Conservation (phyloP, 2,329 filamentous ascomycete species). For the Penicillium sp. region DNA sequence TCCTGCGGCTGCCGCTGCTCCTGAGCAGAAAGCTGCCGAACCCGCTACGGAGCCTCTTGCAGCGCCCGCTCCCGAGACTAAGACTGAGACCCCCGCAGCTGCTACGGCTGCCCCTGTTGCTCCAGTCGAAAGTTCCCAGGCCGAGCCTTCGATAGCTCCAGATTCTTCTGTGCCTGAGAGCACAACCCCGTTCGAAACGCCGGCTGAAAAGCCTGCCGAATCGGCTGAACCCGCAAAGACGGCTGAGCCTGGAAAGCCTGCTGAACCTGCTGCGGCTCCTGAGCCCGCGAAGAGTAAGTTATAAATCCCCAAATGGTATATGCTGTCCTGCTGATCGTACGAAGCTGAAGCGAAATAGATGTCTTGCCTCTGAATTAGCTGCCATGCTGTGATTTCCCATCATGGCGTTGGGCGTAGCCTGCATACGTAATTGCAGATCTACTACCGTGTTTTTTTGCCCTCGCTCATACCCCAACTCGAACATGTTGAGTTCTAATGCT, state of each 20-base stretch:
- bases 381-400: neutral
- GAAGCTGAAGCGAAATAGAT: slow-evolving; percentile 21
- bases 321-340: slow-evolving; percentile 15
- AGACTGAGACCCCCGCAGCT: slow-evolving; percentile 12
- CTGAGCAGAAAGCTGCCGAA: slow-evolving; percentile 13
- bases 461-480: slow-evolving; percentile 22
- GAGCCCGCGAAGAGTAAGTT: slow-evolving; percentile 10
- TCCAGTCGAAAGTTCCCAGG: slow-evolving; percentile 6
- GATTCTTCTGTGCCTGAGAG: slow-evolving; percentile 17
- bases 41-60: slow-evolving; percentile 9
- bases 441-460: slow-evolving; percentile 8
- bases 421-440: slow-evolving; percentile 6
- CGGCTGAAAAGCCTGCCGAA: slow-evolving; percentile 24
- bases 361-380: slow-evolving; percentile 10
- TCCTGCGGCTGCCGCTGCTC: slow-evolving; percentile 13
- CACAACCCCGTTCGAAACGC: slow-evolving; percentile 7
- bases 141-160: slow-evolving; percentile 11
- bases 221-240: slow-evolving; percentile 19
- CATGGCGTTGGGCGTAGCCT: neutral
- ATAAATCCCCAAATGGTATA: slow-evolving; percentile 13
- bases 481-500: slow-evolving; percentile 18
- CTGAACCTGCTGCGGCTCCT: slow-evolving; percentile 15
- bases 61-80: slow-evolving; percentile 7
- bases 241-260: slow-evolving; percentile 17
- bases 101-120: slow-evolving; percentile 12